Percentiles rank a stretch among this genome's conserved stretches.
Conservation (phyloP, 257 asterid species). For the Solanum rostratum region DNA sequence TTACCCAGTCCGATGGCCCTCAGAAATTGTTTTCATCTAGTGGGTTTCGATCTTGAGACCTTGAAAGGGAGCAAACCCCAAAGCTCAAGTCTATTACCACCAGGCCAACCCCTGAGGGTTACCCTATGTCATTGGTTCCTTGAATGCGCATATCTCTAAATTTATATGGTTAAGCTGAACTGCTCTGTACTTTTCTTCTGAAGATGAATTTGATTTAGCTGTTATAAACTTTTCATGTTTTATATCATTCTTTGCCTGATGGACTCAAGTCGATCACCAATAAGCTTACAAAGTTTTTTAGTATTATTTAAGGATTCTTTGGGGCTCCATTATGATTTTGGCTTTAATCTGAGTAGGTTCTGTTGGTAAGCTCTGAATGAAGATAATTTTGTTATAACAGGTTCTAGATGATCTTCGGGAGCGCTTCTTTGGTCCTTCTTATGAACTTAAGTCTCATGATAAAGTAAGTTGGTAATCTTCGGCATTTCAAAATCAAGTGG, state of each 20-base stretch:
- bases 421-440: slow-evolving; percentile 70
- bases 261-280: not conserved
- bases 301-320: not conserved
- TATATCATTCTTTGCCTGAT: not conserved
- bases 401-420: slow-evolving; percentile 61
- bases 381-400: slow-evolving; percentile 20
- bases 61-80: too few species aligned
- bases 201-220: not conserved
- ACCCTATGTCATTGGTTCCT: not conserved
- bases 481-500: not conserved
- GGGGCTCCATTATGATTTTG: not conserved
- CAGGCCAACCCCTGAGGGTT: too few species aligned
- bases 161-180: not conserved
- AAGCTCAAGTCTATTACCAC: too few species aligned
- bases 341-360: not conserved
- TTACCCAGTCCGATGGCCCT: too few species aligned
- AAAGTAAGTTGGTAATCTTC: slow-evolving; percentile 36
- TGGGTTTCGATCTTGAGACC: too few species aligned
- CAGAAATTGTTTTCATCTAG: too few species aligned
- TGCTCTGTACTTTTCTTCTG: not conserved
- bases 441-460: slow-evolving; percentile 80
- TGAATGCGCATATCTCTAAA: not conserved
- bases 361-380: not conserved
- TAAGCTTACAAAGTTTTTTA: not conserved
- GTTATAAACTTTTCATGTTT: not conserved